Conservation (phyloP, 257 asterid genomes). For the Fraxinus anomala region DNA sequence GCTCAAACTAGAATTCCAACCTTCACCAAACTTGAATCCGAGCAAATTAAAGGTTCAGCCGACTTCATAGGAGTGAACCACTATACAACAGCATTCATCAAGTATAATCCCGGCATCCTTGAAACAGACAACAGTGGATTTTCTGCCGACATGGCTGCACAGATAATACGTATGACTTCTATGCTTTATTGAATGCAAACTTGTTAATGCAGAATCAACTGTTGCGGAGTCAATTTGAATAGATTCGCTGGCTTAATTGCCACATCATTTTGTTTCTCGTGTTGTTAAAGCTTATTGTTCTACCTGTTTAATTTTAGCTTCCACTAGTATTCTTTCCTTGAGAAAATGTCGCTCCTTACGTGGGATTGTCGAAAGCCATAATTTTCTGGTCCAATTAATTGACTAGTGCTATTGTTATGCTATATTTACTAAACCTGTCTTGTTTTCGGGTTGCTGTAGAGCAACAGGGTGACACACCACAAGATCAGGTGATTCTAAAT, state of each 20-base stretch:
- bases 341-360: not conserved
- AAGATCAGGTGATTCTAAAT: constrained; percentile 22
- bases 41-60: constrained; percentile 54
- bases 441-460: constrained; percentile 12
- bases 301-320: not conserved
- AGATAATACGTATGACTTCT: constrained; percentile 28
- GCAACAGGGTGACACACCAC: not conserved
- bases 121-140: constrained; percentile 32
- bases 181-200: not conserved
- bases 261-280: not conserved
- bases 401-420: not conserved
- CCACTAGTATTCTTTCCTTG: not conserved
- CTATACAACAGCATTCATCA: constrained; percentile 30
- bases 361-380: not conserved
- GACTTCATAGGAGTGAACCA: constrained; percentile 67
- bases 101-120: constrained; percentile 35
- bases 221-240: not conserved
- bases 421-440: not conserved
- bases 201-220: not conserved
- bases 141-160: constrained; percentile 35
- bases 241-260: not conserved
- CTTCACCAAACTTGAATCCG: constrained; percentile 43
- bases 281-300: not conserved
- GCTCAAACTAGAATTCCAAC: constrained; percentile 55
- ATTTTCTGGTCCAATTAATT: no score